phyloP scores from a whole-genome alignment of 75 land plant genomes.

The Azolla pinnata region DNA sequence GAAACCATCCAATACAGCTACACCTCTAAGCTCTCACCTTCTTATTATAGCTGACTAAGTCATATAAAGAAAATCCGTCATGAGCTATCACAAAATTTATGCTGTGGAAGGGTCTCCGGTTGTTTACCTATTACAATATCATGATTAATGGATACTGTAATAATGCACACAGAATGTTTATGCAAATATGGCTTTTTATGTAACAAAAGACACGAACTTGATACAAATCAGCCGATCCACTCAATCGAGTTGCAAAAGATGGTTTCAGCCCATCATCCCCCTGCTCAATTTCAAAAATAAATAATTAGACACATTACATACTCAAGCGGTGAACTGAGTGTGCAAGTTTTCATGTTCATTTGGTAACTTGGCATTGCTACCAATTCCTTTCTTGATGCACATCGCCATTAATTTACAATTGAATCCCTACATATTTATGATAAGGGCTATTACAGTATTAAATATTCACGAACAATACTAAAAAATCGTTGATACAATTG shows the following conservation, averaged over 20 bases:
- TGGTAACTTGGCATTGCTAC: no score
- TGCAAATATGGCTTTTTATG: no score
- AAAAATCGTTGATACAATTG: no score
- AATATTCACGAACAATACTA: no score
- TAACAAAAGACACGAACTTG: constrained; percentile 23
- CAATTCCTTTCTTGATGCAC: no score
- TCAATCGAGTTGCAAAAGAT: constrained; percentile 71
- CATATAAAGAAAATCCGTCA: constrained; percentile 91
- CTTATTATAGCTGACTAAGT: constrained; percentile 85
- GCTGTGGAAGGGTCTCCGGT: constrained; percentile 84
- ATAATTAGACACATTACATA: no score
- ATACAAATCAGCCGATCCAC: constrained; percentile 92
- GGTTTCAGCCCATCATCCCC: constrained; percentile 88
- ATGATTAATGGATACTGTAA: neutral
- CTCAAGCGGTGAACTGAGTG: no score
- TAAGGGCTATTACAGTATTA: no score
- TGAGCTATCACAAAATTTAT: constrained; percentile 95
- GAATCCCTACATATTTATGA: no score
- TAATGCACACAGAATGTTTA: neutral
- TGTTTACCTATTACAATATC: constrained; percentile 37
- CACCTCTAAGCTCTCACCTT: constrained; percentile 54
- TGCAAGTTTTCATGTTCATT: no score
- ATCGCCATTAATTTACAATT: no score
- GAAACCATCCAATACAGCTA: no score
- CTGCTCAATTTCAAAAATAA: constrained; percentile 21